Base-by-base conservation (phyloP, 805 yeast genomes). In the Sugiyamaella mastotermitis region DNA sequence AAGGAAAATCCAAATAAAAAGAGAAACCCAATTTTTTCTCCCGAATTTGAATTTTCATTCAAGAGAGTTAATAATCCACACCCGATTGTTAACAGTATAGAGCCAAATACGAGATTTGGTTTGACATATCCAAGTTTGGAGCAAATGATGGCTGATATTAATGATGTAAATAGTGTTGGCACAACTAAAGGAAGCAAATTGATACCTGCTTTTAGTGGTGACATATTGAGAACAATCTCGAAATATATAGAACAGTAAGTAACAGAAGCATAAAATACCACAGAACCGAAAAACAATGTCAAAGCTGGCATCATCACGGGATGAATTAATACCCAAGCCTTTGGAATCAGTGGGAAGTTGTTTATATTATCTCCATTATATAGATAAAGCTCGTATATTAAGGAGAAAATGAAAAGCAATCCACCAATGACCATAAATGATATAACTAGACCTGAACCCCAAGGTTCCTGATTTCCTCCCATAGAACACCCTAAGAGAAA, bases 371-470 rank as follows among this genome's bases (percentile, higher is more conserved):
- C n/a, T n/a, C n/a, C 18, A 11, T 27, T 27, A 27, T 14, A 27
- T 11, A 27, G 5, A 7, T 7, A 27, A 15, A 27, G 14, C 9
- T 27, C 14, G 30, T 72, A 64, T 2, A 74, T 16, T 6, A 77
- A 26, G 38, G 80, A 78, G 0, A 52, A 43, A 1, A 67, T 42
- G 16, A 71, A 60, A 18, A 65, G 57, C 0, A 55, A 37, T 1
- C 64, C 69, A 15, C 76, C 74, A 27, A 72, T 43, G 3, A 58
- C 53, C 27, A 74, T 52, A 57, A 70, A 56, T 5, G 58, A 37
- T 8, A 74, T 67, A 5, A 76, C 71, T 4, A 71, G 66, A 3
- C 72, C 71, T 0, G 80, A 72, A 6, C 57, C 52, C 83, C 83
- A 78, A 1, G 71, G 54, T 47, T 56, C 65, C 24, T 65, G 61